Evolutionary conservation across 2,329 filamentous ascomycete genomes (phyloP).

Genomic region (Microascus cirrosus): DNA sequence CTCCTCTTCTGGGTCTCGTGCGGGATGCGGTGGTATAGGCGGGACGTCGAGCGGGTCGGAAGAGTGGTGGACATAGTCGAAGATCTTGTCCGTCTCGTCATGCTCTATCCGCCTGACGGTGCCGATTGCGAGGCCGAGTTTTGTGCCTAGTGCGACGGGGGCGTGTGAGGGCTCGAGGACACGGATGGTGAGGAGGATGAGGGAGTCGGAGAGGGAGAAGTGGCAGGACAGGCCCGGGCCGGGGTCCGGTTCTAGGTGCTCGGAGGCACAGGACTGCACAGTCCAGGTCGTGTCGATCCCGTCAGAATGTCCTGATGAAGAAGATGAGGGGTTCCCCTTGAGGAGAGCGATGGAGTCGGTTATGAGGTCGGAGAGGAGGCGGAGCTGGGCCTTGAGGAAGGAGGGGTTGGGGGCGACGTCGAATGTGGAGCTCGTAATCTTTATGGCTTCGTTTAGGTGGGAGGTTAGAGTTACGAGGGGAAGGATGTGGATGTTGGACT

Average conservation of each 20-base stretch:
- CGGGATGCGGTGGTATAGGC: slow-evolving; percentile 6
- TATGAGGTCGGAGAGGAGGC: slow-evolving; percentile 43
- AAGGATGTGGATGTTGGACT: slow-evolving; percentile 46
- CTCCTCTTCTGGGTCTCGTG: neutral
- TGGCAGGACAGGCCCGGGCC: slow-evolving; percentile 63
- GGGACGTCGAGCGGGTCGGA: slow-evolving; percentile 9
- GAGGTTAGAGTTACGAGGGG: slow-evolving; percentile 62
- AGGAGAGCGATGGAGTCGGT: slow-evolving; percentile 39
- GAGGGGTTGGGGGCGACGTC: slow-evolving; percentile 44
- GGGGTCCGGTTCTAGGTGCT: slow-evolving; percentile 29
- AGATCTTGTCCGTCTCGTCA: slow-evolving; percentile 71
- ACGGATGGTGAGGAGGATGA: slow-evolving; percentile 58
- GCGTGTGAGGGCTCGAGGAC: slow-evolving; percentile 57
- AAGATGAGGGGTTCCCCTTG: slow-evolving; percentile 37
- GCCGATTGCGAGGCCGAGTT: slow-evolving; percentile 59
- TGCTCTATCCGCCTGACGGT: slow-evolving; percentile 55
- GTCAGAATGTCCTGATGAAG: neutral
- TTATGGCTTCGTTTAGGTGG: slow-evolving; percentile 73
- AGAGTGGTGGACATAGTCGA: slow-evolving; percentile 41
- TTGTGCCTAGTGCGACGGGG: slow-evolving; percentile 50
- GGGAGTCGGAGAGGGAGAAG: slow-evolving; percentile 58
- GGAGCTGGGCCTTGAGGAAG: slow-evolving; percentile 44
- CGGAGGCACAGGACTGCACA: slow-evolving; percentile 27
- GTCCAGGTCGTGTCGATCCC: slow-evolving; percentile 31
- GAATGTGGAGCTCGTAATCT: slow-evolving; percentile 68